A percentile compares a stretch with the other conserved stretches of the same genome.
Evolutionary conservation across 139 green algal genomes (phyloP).

Genomic region (Asterochloris erici): DNA sequence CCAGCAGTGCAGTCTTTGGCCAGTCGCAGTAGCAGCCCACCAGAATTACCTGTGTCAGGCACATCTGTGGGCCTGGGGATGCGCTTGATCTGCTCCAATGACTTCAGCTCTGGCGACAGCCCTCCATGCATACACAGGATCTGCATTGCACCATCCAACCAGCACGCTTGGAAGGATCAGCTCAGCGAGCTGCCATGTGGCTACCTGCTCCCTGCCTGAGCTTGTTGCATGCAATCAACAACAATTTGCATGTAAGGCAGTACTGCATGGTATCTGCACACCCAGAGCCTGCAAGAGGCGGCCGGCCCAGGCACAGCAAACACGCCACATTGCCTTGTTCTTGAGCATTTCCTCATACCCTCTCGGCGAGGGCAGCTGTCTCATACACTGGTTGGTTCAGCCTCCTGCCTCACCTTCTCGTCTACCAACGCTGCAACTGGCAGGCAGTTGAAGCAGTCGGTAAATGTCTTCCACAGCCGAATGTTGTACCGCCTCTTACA

Average conservation of each 20-base stretch:
- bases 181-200: not conserved
- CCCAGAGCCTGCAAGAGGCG: no score
- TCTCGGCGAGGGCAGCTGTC: no score
- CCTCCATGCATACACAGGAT: conserved; percentile 99
- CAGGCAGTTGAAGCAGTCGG: conserved; percentile 99
- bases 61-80: conserved; percentile 95
- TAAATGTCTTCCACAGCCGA: conserved; percentile 98
- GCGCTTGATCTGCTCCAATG: conserved; percentile 97
- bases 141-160: conserved; percentile 37
- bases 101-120: conserved; percentile 97
- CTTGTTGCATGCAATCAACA: not conserved
- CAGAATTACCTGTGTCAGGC: conserved; percentile 67
- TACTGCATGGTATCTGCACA: not conserved
- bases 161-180: not conserved
- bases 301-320: no score
- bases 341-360: no score
- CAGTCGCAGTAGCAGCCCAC: no score
- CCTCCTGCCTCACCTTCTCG: conserved; percentile 79
- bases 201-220: not conserved
- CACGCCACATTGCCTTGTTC: no score
- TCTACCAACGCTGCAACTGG: conserved; percentile 96
- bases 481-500: conserved; percentile 99
- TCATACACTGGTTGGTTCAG: no score
- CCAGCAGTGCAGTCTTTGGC: no score
- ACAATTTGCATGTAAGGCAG: not conserved